A percentile compares a stretch with the other conserved stretches of the same genome.
Evolutionary conservation across 768 basidiomycete species (phyloP).

Genomic region (Boletus vinaceobasis): DNA sequence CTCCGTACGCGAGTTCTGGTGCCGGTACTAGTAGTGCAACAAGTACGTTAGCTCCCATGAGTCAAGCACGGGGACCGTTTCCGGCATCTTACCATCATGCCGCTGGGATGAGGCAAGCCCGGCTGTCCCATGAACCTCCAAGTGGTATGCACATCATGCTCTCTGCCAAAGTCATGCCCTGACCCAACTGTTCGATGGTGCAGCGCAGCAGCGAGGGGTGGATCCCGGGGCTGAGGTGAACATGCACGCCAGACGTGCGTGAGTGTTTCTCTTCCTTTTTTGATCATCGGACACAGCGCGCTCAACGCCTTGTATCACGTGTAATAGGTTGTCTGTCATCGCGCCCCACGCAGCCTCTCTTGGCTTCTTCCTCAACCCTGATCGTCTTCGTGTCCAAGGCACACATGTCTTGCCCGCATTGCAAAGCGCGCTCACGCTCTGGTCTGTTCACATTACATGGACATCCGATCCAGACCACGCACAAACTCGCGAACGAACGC

Average conservation of each 20-base stretch:
- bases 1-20: constrained; percentile 40
- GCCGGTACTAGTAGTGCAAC: background rate
- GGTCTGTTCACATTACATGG: constrained; percentile 48
- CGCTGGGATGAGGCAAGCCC: background rate
- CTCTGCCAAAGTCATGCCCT: background rate
- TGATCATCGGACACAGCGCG: background rate
- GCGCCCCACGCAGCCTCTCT: constrained; percentile 54
- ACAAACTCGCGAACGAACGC: constrained; percentile 13
- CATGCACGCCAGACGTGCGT: constrained; percentile 10
- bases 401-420: constrained; percentile 47
- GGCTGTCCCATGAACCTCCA: background rate
- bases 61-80: background rate
- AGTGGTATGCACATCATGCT: background rate
- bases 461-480: constrained; percentile 35
- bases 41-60: background rate
- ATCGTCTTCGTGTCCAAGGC: constrained; percentile 43
- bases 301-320: background rate
- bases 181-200: background rate
- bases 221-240: background rate
- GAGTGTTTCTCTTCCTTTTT: background rate
- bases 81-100: background rate
- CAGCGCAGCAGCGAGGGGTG: background rate
- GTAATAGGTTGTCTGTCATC: constrained; percentile 35
- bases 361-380: constrained; percentile 61
- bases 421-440: constrained; percentile 47